These are phyloP conservation scores for Ganoderma multipileum DNA, from an alignment of 1,284 basidiomycete species.

Conservation along the genomic window DNA sequence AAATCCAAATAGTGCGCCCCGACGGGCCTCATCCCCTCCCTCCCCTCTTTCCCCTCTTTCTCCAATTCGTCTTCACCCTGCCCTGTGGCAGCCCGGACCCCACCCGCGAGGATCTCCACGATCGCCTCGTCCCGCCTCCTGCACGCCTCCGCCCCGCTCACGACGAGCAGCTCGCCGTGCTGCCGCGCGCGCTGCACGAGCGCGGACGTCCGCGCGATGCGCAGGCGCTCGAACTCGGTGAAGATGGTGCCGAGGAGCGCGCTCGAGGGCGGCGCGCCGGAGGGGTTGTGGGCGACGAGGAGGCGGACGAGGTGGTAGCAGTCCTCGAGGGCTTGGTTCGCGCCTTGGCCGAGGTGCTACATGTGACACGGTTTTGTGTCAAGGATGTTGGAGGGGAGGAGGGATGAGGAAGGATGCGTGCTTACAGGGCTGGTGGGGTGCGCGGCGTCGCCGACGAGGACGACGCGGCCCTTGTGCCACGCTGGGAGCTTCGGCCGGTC, in stretches of 20 bases:
- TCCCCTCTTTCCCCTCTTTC: neutral
- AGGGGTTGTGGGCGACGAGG: slow-evolving; percentile 44
- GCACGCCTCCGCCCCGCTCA: slow-evolving; percentile 43
- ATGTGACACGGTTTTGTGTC: neutral
- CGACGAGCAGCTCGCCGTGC: slow-evolving; percentile 46
- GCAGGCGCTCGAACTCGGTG: slow-evolving; percentile 38
- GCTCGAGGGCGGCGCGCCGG: slow-evolving; percentile 38
- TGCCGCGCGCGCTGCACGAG: slow-evolving; percentile 47
- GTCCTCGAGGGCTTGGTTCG: slow-evolving; percentile 57
- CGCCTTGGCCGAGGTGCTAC: slow-evolving; percentile 57
- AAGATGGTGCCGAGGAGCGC: slow-evolving; percentile 42
- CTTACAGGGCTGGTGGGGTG: slow-evolving; percentile 44
- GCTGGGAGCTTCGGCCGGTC: slow-evolving; percentile 50
- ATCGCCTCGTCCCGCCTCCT: slow-evolving; percentile 40
- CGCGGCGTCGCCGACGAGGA: slow-evolving; percentile 44
- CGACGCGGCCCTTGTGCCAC: slow-evolving; percentile 48
- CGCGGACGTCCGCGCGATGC: slow-evolving; percentile 42
- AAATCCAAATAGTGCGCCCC: neutral
- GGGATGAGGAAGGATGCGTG: neutral
- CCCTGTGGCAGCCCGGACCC: neutral
- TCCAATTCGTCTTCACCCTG: neutral
- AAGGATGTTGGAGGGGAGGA: neutral
- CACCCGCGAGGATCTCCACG: slow-evolving; percentile 16
- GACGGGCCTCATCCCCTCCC: neutral
- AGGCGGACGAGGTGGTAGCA: slow-evolving; percentile 47